phyloP scores from a whole-genome alignment of 768 basidiomycete species.

The Panellus pusillus region DNA sequence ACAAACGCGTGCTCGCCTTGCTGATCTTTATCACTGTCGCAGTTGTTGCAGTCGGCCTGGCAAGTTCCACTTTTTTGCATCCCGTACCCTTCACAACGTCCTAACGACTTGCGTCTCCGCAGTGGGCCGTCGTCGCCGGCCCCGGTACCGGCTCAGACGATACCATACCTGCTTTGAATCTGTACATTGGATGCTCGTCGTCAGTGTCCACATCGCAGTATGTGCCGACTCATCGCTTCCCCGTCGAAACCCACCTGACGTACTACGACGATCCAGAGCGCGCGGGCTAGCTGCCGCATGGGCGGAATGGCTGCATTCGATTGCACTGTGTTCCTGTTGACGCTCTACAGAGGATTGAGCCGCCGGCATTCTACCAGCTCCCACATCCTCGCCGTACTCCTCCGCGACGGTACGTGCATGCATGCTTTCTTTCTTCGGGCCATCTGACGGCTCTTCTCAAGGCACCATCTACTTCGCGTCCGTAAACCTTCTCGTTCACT shows the following conservation, averaged over 20 bases:
- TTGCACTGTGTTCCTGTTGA: constrained; percentile 17
- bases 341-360: constrained; percentile 8
- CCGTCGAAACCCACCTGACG: not conserved
- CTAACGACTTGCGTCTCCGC: too few species aligned
- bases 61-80: not conserved
- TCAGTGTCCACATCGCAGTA: constrained; percentile 5
- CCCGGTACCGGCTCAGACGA: not conserved
- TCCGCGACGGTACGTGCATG: constrained; percentile 14
- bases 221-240: not conserved
- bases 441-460: not conserved
- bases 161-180: not conserved
- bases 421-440: not conserved
- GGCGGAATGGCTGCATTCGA: constrained; percentile 13
- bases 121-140: constrained; percentile 12
- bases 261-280: not conserved
- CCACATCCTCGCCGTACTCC: constrained; percentile 7
- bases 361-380: not conserved
- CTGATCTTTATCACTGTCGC: constrained; percentile 1
- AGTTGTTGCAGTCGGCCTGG: not conserved
- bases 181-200: constrained; percentile 14
- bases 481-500: not conserved
- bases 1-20: constrained; percentile 6
- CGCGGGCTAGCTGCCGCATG: constrained; percentile 10
- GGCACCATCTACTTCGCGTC: constrained; percentile 18
- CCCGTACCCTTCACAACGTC: too few species aligned